phyloP scores from a whole-genome alignment of 352 stramenopile species.

The Achlya hypogyna region DNA sequence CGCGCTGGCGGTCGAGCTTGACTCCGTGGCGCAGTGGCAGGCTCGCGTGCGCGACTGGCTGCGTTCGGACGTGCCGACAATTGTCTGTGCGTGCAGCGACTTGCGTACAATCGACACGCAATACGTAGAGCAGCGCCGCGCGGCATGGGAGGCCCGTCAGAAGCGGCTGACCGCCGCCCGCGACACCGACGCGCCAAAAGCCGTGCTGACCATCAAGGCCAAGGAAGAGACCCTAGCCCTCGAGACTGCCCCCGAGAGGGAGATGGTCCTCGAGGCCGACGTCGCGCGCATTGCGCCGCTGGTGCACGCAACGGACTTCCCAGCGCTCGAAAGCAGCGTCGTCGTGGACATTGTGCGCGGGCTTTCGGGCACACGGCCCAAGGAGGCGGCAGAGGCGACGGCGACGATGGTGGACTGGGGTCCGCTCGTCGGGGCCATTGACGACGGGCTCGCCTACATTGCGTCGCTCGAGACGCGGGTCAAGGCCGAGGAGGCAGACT shows the following conservation, averaged over 20 bases:
- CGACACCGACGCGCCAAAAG: background rate
- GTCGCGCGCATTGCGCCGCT: background rate
- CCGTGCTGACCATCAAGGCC: background rate
- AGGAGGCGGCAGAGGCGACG: background rate
- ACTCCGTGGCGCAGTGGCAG: slow-evolving; percentile 55
- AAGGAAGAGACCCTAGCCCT: no score
- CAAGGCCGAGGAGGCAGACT: slow-evolving; percentile 1
- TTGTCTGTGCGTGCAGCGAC: slow-evolving; percentile 34
- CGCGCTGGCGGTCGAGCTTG: slow-evolving; percentile 66
- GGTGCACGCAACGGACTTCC: background rate
- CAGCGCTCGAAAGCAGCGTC: background rate
- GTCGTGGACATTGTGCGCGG: background rate
- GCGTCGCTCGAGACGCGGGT: background rate
- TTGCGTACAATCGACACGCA: slow-evolving; percentile 29
- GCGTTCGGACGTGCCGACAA: slow-evolving; percentile 27
- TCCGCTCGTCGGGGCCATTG: background rate
- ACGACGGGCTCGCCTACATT: background rate
- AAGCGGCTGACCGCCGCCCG: background rate
- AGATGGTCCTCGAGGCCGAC: background rate
- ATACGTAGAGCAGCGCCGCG: background rate
- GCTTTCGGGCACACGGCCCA: background rate
- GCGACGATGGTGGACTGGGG: background rate
- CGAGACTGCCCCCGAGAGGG: background rate
- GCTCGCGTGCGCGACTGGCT: slow-evolving; percentile 46
- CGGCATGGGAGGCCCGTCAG: background rate